Base-by-base conservation (phyloP, 2,329 filamentous ascomycete genomes). In the Triangularia setosa region DNA sequence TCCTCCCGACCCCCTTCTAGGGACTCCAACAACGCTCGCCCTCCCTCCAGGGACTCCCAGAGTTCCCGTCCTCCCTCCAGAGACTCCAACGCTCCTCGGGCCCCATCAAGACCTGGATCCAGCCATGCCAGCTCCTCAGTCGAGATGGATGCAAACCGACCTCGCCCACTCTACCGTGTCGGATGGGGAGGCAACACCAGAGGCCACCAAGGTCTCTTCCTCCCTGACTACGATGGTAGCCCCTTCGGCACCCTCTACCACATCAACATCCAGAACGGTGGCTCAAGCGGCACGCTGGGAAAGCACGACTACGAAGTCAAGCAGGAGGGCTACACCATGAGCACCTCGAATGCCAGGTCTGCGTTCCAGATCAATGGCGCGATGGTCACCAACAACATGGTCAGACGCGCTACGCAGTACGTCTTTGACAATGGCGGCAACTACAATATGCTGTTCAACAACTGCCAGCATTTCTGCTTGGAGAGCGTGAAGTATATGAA, bases 391-490 rank as follows among this genome's bases (percentile, higher is more conserved):
- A 48, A 48, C 40, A 9, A 48, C 4, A 18, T 21, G n/a, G 40
- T 48, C 6, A 48, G 40, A 9, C 40, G 40, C n/a, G 40, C 40
- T 9, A 48, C 40, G 6, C n/a, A 21, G n/a, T 2, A 24, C n/a
- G 18, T 24, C 4, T 18, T 58, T 24, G 9, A 35, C 56, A 21
- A 40, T 6, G 16, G 18, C 16, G 24, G 56, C 12, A n/a, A 40
- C 6, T 58, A 58, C 30, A 40, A 58, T 11, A 12, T n/a, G 30
- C 16, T 58, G 3, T 14, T 23, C 56, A 58, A 58, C 21, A 58
- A 58, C 56, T 58, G 56, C 56, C 56, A 58, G 30, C 56, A 58
- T 25, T 58, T 58, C 25, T 58, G 56, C 30, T 21, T 58, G 18
- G 27, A 40, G 28, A 24, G 24, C 30, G 25, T n/a, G 18, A 58